Conservation (phyloP, 2,329 filamentous ascomycete genomes). For the Hortaea werneckii region DNA sequence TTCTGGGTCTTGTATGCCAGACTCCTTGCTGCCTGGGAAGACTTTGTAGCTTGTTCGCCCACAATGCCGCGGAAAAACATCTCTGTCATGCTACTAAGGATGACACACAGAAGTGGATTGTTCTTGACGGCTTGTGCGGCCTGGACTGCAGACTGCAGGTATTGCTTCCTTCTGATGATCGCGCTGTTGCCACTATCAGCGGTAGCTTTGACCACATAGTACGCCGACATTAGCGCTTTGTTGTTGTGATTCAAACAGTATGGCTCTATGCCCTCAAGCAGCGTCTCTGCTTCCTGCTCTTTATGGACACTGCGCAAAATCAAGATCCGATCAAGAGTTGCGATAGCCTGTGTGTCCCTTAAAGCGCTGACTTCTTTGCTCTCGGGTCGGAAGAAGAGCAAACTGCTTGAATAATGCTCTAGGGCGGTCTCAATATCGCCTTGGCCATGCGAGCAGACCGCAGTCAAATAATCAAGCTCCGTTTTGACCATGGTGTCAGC, state of each 20-base stretch:
- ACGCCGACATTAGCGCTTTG: slow-evolving; percentile 66
- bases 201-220: slow-evolving; percentile 60
- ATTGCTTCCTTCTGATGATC: slow-evolving; percentile 61
- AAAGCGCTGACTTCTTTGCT: slow-evolving; percentile 16
- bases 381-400: slow-evolving; percentile 42
- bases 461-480: slow-evolving; percentile 55
- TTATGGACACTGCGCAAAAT: slow-evolving; percentile 29
- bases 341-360: slow-evolving; percentile 36
- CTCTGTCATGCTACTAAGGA: slow-evolving; percentile 74
- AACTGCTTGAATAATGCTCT: slow-evolving; percentile 51
- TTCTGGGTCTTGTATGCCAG: slow-evolving; percentile 43
- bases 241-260: slow-evolving; percentile 61
- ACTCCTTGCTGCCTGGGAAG: slow-evolving; percentile 39
- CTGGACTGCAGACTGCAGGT: slow-evolving; percentile 62
- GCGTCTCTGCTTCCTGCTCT: slow-evolving; percentile 41
- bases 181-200: slow-evolving; percentile 57
- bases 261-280: slow-evolving; percentile 57
- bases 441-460: slow-evolving; percentile 65
- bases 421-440: slow-evolving; percentile 63
- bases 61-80: slow-evolving; percentile 74
- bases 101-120: slow-evolving; percentile 69
- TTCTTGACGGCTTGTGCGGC: slow-evolving; percentile 62
- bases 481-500: slow-evolving; percentile 25
- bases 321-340: slow-evolving; percentile 38
- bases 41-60: slow-evolving; percentile 48